Conservation (phyloP, 768 basidiomycete genomes). For the Leucogyrophana mollusca region DNA sequence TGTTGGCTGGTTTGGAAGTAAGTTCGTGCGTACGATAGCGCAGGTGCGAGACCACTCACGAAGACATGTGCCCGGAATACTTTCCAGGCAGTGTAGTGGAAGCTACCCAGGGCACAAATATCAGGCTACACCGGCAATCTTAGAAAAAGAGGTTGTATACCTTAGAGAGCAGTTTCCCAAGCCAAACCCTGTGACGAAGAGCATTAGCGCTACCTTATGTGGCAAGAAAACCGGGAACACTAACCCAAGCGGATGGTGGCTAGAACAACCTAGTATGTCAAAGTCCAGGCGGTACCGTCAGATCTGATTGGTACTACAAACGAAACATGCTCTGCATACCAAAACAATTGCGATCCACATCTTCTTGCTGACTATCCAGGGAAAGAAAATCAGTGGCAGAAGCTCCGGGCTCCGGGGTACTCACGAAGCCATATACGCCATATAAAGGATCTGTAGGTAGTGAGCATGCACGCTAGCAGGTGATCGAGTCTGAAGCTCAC, state of each 20-base stretch:
- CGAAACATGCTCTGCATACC: no score
- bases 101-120: no score
- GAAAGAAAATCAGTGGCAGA: no score
- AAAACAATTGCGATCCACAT: conserved; percentile 4
- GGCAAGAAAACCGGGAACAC: not conserved
- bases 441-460: not conserved
- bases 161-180: conserved; percentile 4
- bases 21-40: not conserved
- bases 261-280: conserved; percentile 9
- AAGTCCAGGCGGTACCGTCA: no score
- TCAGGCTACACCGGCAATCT: no score
- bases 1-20: conserved; percentile 5
- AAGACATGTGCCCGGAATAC: conserved; percentile 1
- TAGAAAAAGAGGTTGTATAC: no score
- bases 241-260: conserved; percentile 12
- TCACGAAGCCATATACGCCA: not conserved
- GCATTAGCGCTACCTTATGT: not conserved
- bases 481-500: no score
- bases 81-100: conserved; percentile 1
- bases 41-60: conserved; percentile 2
- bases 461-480: no score
- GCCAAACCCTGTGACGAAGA: conserved; percentile 6
- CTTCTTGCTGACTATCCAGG: conserved; percentile 6
- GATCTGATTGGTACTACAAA: no score
- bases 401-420: no score